A percentile compares a stretch with the other conserved stretches of the same genome.
Evolutionary conservation across 495 filamentous ascomycete species (phyloP).

Genomic region (Xylaria telfairii): DNA sequence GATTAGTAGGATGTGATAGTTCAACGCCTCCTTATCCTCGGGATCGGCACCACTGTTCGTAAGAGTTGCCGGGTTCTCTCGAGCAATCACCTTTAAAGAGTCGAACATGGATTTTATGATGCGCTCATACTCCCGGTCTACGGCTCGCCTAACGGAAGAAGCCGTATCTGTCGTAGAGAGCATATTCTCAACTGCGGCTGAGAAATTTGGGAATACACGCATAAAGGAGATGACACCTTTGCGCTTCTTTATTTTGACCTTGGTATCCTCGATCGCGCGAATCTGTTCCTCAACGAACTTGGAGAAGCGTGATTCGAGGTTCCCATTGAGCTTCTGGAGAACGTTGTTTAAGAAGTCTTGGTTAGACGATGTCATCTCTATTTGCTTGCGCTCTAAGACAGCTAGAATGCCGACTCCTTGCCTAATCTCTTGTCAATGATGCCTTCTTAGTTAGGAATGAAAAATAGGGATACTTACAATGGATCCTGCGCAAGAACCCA

Average conservation of each 20-base stretch:
- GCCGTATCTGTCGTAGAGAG: conserved; percentile 63
- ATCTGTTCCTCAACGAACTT: conserved; percentile 95
- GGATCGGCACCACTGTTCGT: conserved; percentile 53
- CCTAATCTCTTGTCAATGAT: conserved; percentile 45
- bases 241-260: conserved; percentile 97
- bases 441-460: background rate
- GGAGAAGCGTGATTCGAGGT: conserved; percentile 75
- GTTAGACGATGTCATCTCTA: conserved; percentile 81
- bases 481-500: conserved; percentile 84
- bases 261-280: conserved; percentile 96
- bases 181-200: conserved; percentile 80
- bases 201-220: conserved; percentile 88
- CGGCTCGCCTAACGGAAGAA: conserved; percentile 70
- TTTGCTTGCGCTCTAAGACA: conserved; percentile 76
- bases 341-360: conserved; percentile 87
- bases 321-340: conserved; percentile 78
- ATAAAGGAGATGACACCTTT: conserved; percentile 96
- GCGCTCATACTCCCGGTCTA: conserved; percentile 85
- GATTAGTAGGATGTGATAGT: conserved; percentile 95
- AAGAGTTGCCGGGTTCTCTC: conserved; percentile 77
- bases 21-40: conserved; percentile 95
- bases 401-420: conserved; percentile 90
- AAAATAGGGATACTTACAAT: conserved; percentile 62
- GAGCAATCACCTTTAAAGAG: conserved; percentile 91
- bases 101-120: conserved; percentile 98